Conservation (phyloP, 306 rosid species). For the Vigna trinervia region DNA sequence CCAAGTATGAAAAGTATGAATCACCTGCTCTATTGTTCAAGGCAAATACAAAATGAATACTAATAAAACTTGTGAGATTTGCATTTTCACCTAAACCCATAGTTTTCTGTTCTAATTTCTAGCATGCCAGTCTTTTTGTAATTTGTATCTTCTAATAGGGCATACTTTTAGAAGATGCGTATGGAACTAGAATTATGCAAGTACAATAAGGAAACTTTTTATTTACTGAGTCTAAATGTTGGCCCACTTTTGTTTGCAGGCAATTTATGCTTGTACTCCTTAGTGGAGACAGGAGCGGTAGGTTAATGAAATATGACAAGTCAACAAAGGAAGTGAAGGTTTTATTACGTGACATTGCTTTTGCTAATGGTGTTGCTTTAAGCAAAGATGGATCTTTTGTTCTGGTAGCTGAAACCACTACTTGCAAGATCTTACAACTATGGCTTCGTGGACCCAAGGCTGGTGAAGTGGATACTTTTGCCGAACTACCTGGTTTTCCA, state of each 20-base stretch:
- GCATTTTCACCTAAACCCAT: background rate
- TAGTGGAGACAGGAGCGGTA: conserved; percentile 76
- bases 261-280: conserved; percentile 71
- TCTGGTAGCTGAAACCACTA: conserved; percentile 76
- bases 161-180: background rate
- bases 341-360: conserved; percentile 63
- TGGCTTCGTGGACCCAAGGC: conserved; percentile 89
- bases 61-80: background rate
- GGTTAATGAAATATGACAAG: conserved; percentile 69
- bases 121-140: conserved; percentile 17
- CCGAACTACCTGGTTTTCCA: conserved; percentile 78
- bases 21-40: conserved; percentile 28
- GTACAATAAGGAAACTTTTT: background rate
- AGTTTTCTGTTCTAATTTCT: conserved; percentile 12
- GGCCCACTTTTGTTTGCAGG: conserved; percentile 55
- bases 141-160: conserved; percentile 8
- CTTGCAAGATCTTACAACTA: conserved; percentile 64
- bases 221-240: conserved; percentile 9
- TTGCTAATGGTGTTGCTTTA: conserved; percentile 85
- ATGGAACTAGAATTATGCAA: background rate
- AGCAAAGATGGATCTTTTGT: conserved; percentile 79
- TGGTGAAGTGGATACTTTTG: conserved; percentile 68
- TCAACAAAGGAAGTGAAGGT: conserved; percentile 72
- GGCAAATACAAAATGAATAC: conserved; percentile 2
- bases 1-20: background rate